A percentile compares a stretch with the other conserved stretches of the same genome.
Conservation (phyloP, 257 asterid genomes). For the Lycium barbarum region DNA sequence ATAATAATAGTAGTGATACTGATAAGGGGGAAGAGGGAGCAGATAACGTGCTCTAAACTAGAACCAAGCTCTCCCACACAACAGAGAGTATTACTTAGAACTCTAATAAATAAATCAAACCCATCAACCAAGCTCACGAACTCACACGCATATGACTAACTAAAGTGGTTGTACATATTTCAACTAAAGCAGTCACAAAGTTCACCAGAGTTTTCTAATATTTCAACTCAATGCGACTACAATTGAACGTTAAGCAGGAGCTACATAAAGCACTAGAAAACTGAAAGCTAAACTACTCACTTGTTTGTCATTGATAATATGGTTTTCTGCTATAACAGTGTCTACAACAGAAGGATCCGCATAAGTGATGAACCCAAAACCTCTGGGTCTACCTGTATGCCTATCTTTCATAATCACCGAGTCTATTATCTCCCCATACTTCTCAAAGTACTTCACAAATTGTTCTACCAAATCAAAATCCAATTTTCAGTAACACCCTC, state of each 20-base stretch:
- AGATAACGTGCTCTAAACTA: too few species aligned
- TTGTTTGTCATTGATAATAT: conserved; percentile 87
- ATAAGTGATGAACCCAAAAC: conserved; percentile 91
- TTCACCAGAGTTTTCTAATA: neutral
- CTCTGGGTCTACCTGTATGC: conserved; percentile 91
- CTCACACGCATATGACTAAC: neutral
- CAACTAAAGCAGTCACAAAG: neutral
- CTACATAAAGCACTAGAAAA: neutral
- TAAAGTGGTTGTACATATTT: neutral
- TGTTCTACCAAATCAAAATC: conserved; percentile 53
- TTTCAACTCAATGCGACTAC: neutral
- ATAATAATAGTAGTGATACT: too few species aligned
- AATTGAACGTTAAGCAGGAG: neutral
- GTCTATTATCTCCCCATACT: conserved; percentile 95
- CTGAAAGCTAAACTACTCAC: conserved; percentile 46
- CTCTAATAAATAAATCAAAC: neutral
- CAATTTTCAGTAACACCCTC: neutral
- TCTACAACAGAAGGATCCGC: conserved; percentile 84
- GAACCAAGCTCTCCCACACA: too few species aligned
- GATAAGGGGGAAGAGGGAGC: too few species aligned
- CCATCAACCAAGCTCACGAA: neutral
- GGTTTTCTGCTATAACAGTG: conserved; percentile 86
- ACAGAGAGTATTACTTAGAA: neutral
- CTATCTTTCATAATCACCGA: conserved; percentile 96
- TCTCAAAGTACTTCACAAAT: conserved; percentile 92